These are phyloP conservation scores for Nannochloropsis gaditana DNA, from an alignment of 108 stramenopile species.

Conservation along the genomic window DNA sequence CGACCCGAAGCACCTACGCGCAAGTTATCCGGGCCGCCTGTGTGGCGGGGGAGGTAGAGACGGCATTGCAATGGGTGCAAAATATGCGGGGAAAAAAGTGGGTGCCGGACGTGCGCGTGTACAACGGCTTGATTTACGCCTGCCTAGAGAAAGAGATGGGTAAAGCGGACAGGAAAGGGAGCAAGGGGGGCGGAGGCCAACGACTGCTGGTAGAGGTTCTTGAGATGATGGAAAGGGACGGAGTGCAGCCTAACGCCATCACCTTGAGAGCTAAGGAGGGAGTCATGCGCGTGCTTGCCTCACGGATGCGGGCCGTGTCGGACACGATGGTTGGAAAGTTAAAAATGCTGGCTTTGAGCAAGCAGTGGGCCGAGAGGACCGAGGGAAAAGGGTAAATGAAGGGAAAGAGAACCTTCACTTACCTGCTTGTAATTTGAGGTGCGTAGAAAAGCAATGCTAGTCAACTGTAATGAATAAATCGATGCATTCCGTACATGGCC, in stretches of 20 bases:
- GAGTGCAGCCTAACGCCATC: not conserved
- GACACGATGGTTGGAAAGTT: not conserved
- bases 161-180: not conserved
- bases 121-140: not conserved
- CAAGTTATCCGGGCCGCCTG: not conserved
- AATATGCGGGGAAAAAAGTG: not conserved
- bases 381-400: not conserved
- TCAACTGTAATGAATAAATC: no score
- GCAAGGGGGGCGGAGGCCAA: not conserved
- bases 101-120: not conserved
- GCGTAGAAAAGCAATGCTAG: no score
- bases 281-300: not conserved
- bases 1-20: not conserved
- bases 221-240: not conserved
- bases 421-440: no score
- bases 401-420: no score
- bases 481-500: no score
- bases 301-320: not conserved
- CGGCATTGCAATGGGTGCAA: not conserved
- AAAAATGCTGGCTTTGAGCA: not conserved
- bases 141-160: not conserved
- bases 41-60: constrained; percentile 10
- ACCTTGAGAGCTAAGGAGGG: not conserved
- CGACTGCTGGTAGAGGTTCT: not conserved
- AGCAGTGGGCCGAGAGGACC: not conserved